These are phyloP conservation scores for Salix arbutifolia DNA, from an alignment of 345 rosid genomes.

Conservation along the genomic window DNA sequence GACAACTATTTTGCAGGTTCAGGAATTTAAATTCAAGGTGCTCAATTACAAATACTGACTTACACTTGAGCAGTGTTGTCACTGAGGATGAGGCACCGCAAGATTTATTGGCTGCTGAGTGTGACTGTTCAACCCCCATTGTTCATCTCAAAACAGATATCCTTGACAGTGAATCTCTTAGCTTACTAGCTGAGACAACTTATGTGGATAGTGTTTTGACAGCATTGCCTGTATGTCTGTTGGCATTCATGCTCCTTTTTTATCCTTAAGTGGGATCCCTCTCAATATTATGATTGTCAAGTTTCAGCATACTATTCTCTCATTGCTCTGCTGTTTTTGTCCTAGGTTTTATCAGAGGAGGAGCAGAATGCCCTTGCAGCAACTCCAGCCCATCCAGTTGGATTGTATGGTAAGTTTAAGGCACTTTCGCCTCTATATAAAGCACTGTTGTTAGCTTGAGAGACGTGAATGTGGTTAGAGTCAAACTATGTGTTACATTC, in stretches of 20 bases:
- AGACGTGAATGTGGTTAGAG: not conserved
- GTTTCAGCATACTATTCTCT: not conserved
- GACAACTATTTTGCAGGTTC: conserved; percentile 31
- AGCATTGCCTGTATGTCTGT: conserved; percentile 56
- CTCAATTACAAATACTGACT: conserved; percentile 55
- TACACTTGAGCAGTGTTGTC: conserved; percentile 41
- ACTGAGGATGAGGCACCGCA: conserved; percentile 41
- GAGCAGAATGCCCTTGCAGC: conserved; percentile 90
- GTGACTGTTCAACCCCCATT: conserved; percentile 47
- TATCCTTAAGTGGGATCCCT: not conserved
- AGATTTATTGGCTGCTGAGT: conserved; percentile 34
- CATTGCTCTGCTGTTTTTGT: conserved; percentile 10
- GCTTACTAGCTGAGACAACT: conserved; percentile 55
- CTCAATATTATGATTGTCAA: not conserved
- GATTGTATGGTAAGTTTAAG: conserved; percentile 59
- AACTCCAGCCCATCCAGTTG: conserved; percentile 87
- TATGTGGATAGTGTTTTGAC: conserved; percentile 69
- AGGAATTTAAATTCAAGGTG: conserved; percentile 52
- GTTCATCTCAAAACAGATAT: conserved; percentile 64
- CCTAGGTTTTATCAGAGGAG: conserved; percentile 76
- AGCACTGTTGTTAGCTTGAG: not conserved
- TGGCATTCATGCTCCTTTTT: not conserved
- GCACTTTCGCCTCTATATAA: not conserved
- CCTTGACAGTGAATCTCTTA: conserved; percentile 54
- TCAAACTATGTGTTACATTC: not conserved